Percentiles rank a stretch among this genome's conserved stretches.
Conservation (phyloP, 495 filamentous ascomycete species). For the Recurvomyces mirabilis region DNA sequence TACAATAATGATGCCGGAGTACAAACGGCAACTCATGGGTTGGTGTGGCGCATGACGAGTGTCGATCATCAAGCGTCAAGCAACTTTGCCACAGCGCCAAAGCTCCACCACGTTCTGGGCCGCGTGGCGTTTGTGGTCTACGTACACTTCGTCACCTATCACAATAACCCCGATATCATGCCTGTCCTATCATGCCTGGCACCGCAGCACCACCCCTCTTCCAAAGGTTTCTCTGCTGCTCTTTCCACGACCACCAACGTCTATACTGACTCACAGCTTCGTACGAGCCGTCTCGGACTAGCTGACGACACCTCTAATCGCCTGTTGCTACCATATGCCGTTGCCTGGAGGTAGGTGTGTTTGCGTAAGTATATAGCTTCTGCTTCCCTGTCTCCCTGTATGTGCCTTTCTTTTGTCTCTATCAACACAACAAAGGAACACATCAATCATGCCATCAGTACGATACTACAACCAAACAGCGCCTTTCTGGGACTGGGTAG, state of each 20-base stretch:
- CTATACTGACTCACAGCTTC: too few species aligned
- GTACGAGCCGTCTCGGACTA: neutral
- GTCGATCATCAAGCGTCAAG: too few species aligned
- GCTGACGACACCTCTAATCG: conserved; percentile 5
- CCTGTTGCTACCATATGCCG: too few species aligned
- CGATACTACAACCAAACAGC: conserved; percentile 34
- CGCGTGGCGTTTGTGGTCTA: too few species aligned
- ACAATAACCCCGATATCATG: too few species aligned
- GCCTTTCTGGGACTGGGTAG: conserved; percentile 38
- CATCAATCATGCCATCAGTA: conserved; percentile 30
- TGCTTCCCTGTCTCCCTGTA: neutral
- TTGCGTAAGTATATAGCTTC: conserved; percentile 6
- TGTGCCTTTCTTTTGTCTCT: neutral
- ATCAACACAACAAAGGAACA: neutral
- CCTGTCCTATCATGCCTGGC: too few species aligned
- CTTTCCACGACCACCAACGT: neutral
- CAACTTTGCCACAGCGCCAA: too few species aligned
- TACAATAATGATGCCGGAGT: too few species aligned
- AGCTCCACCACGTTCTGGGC: too few species aligned
- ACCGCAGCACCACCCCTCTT: neutral
- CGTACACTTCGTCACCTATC: too few species aligned
- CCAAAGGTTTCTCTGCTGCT: conserved; percentile 1
- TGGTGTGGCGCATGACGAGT: too few species aligned
- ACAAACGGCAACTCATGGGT: too few species aligned
- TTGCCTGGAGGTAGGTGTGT: conserved; percentile 11